Evolutionary conservation across 495 filamentous ascomycete genomes (phyloP), one percentile per base, ranked within the genome.

Genomic region (Lasiosphaeria ovina): DNA sequence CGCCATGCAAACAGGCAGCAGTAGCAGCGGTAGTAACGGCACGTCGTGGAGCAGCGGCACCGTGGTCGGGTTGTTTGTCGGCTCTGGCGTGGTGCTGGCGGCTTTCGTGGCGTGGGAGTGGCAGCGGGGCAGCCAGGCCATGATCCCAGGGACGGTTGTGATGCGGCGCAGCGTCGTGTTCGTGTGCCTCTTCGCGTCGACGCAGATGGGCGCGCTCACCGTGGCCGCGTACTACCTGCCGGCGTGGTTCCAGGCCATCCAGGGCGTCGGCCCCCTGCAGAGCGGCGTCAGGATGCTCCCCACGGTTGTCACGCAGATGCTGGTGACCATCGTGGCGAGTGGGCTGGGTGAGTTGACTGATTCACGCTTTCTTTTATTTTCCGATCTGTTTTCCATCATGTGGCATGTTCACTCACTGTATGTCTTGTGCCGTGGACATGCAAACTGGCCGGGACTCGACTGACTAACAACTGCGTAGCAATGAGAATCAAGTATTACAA

Each of bases 241-340:
- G 0, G 77, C 84, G 55, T 89, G 81, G 79, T 87, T 89, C 69
- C 87, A 89, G 64, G 78, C 74, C 12, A 79, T 83, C 58, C 71
- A 81, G 56, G 75, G 71, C 0, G 72, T 71, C 14, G 70, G 69
- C 0, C 76, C 81, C 14, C 62, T 73, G 7, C 69, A 77, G 55
- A 80, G 76, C 16, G 81, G 81, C 11, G 75, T 82, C 45, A 67
- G 73, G 49, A 72, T 77, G 38, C 60, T 84, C 1, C 78, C 80
- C 6, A 70, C 69, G 8, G 75, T 82, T 35, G 44, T 83, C 38
- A 64, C 59, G 2, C 58, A 64, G n/a, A 50, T 64, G 12, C 14
- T 57, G 2, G 54, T 14, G 0, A 55, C 40, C 6, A 42, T 58
- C 3, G 17, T 55, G 4, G 62, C 38, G 1, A 50, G 59, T n/a